Evolutionary conservation across 805 yeast genomes (phyloP), one percentile per base, ranked within the genome.

Genomic region (Schwanniomyces sp.): DNA sequence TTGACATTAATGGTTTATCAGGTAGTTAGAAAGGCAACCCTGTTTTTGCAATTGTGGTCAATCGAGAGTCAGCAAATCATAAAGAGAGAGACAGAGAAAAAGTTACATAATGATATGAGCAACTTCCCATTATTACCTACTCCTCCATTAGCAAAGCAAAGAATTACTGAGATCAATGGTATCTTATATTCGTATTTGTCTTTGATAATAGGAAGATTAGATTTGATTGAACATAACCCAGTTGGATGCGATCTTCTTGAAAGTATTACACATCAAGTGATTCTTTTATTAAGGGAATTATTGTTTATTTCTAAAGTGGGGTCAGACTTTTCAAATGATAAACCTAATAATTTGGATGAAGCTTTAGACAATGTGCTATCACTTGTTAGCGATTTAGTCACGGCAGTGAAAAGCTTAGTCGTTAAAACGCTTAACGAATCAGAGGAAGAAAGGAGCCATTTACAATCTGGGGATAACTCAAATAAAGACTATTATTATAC

Each of bases 11-110:
- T 87, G 75, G 79, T 85, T 0, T 82, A 80, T 55, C 88, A 85
- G 59, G 88, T 88, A 2, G 61, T 85, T 5, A 76, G 83, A 51
- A 81, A 85, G 53, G 82, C 91, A 2, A 73, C 83, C 9, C 69
- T 77, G 0, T 88, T 87, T 58, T 74, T 85, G 47, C 83, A 80
- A 45, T 74, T 82, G n/a, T 88, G 95, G 95, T 81, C 85, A 0
- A 62, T 76, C 17, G 91, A 86, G 58, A 78, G 81, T 49, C 78
- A 74, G 43, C 72, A 72, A 17, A 64, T 80, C 47, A 70, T 73
- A 34, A 65, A 67, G 52, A 54, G 67, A 45, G 67, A 68, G 45
- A 66, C 68, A 18, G 76, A 65, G 50, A 55, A 54, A 45, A 59
- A 63, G 26, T 51, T 71, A 16, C 67, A 66, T 47, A 56, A 58